Evolutionary conservation across 2,329 filamentous ascomycete genomes (phyloP), one percentile per base, ranked within the genome.

Genomic region (Fusarium mangiferae): DNA sequence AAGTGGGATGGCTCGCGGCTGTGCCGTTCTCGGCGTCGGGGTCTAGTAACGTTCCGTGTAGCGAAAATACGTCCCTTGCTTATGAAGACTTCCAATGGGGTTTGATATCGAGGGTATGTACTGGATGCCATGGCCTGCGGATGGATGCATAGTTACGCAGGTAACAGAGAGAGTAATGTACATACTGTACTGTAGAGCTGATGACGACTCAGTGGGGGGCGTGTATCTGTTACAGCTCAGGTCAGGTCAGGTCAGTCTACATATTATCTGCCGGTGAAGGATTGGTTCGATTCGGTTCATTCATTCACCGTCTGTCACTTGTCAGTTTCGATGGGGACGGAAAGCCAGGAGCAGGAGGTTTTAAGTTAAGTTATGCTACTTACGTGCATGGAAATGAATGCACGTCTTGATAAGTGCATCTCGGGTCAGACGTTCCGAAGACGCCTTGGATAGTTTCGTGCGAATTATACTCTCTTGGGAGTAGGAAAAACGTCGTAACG

Each of bases 131-230:
- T 24, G 15, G 45, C 10, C 13, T 17, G 10, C 20, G 45, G 26
- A 51, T 33, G 48, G 15, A 35, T 9, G 48, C 30, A 22, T 30
- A 52, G 48, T n/a, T 52, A 26, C n/a, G 13, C n/a, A 52, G 49
- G 30, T 48, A 36, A 36, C n/a, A 45, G 46, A 64, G 24, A 14
- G 26, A 48, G 20, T 14, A 33, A 33, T 33, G 33, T 22, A 39
- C 38, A 12, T 20, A 28, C 18, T 10, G 26, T 11, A 11, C 24
- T 48, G 13, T 20, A 48, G 45, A 30, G 14, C 26, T 48, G 66
- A 72, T 59, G 68, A 62, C 45, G 38, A 49, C 35, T 64, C 67
- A 52, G 67, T 59, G 62, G 63, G 61, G 71, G 58, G 49, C n/a
- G 39, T 52, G 54, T 45, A 24, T 62, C 18, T 55, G 48, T 38